Base-by-base conservation (phyloP, 1,284 basidiomycete genomes). In the Coniferiporia weirii region DNA sequence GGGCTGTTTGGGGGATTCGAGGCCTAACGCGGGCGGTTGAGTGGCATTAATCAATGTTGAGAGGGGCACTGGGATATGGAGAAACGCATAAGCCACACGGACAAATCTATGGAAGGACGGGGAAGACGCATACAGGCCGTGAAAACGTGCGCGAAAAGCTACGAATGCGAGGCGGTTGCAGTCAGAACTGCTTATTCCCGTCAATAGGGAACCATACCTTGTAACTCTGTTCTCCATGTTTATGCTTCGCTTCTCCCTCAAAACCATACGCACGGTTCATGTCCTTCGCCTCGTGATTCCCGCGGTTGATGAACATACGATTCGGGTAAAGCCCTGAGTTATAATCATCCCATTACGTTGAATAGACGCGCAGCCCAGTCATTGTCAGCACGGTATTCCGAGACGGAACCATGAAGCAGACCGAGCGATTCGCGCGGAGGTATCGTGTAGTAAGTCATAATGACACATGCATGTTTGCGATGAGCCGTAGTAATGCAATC, bases 281-380 rank as follows among this genome's bases (percentile, higher is more conserved):
- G 62, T 98, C 93, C 72, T 90, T 93, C 54, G 95, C 91, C 76
- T 99, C 96, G 71, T 99, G 96, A 74, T 98, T 99, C 22, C 96
- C 97, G 61, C 96, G 84, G 72, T 97, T 98, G 69, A 97, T 84
- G 72, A 82, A 95, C 77, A 95, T 91, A 61, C 80, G 83, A 61
- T 83, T 83, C 1, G 94, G 95, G 73, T 92, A 94, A 54, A 96
- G 75, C 94, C 91, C 91, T 91, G 64, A 38, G 19, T 47, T 4
- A 27, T 27, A 27, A 27, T 27, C 27, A 5, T 27, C 27, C 27
- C 27, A 27, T 27, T 27, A 27, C 27, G 5, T 27, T 27, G 27
- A 27, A 27, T 27, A 27, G 27, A 27, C 27, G 27, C 5, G 27
- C 27, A 27, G 27, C 5, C 27, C 27, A 5, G 27, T 5, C 27